phyloP scores from a whole-genome alignment of 306 rosid species.

The Senna tora region DNA sequence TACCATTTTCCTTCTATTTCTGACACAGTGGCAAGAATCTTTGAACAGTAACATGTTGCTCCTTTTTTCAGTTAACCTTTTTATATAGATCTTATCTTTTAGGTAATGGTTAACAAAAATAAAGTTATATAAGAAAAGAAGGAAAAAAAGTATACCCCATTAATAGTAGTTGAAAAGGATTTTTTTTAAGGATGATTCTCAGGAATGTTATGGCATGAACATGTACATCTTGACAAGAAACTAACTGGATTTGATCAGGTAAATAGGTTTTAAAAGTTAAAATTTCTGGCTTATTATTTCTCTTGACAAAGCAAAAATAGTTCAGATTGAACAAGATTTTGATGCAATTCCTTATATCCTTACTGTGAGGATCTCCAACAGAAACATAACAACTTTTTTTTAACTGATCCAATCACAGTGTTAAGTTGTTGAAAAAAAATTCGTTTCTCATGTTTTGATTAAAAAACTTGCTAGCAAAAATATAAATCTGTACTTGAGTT shows the following conservation, averaged over 20 bases:
- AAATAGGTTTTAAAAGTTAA: background rate
- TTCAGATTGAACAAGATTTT: background rate
- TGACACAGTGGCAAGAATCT: slow-evolving; percentile 44
- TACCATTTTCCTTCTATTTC: slow-evolving; percentile 14
- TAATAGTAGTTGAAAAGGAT: slow-evolving; percentile 24
- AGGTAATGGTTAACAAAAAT: slow-evolving; percentile 31
- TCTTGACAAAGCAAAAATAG: background rate
- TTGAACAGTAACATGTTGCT: slow-evolving; percentile 29
- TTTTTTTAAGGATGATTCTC: slow-evolving; percentile 7
- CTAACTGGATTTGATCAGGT: slow-evolving; percentile 23
- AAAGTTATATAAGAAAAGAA: slow-evolving; percentile 25
- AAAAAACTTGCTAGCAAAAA: no score
- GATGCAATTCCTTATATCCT: no score
- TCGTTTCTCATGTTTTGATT: no score
- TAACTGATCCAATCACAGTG: no score
- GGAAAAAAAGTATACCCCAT: slow-evolving; percentile 32
- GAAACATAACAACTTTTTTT: no score
- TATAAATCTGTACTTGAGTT: no score
- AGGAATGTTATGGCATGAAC: background rate
- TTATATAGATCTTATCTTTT: slow-evolving; percentile 35
- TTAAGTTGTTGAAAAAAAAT: no score
- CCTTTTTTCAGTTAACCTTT: slow-evolving; percentile 44
- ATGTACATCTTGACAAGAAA: slow-evolving; percentile 12
- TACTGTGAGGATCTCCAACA: no score
- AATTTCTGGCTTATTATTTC: slow-evolving; percentile 7